phyloP scores from a whole-genome alignment of 2,329 filamentous ascomycete genomes.

The Huntiella decipiens region DNA sequence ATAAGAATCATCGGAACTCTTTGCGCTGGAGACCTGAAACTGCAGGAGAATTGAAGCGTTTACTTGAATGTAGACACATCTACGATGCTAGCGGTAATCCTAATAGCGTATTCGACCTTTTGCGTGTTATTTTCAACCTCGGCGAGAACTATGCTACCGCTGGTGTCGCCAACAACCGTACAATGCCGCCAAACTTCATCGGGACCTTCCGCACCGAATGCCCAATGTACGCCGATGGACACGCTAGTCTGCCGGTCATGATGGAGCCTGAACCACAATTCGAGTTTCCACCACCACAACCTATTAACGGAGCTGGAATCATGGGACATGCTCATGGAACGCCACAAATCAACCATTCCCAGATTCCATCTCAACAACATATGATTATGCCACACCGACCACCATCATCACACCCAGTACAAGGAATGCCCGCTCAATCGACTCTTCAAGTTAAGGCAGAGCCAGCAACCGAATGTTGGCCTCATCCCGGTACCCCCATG shows the following conservation, averaged over 20 bases:
- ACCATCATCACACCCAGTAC: slow-evolving; percentile 9
- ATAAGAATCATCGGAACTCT: slow-evolving; percentile 23
- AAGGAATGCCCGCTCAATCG: not conserved
- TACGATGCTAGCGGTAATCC: slow-evolving; percentile 19
- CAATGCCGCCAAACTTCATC: slow-evolving; percentile 9
- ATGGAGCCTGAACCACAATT: slow-evolving; percentile 6
- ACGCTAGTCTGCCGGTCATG: slow-evolving; percentile 4
- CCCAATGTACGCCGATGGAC: slow-evolving; percentile 10
- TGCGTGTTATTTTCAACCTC: slow-evolving; percentile 25
- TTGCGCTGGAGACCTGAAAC: slow-evolving; percentile 24
- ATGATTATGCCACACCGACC: slow-evolving; percentile 6
- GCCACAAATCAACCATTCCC: slow-evolving; percentile 1
- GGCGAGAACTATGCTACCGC: slow-evolving; percentile 17
- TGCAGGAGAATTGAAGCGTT: slow-evolving; percentile 25
- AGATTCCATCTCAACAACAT: slow-evolving; percentile 1
- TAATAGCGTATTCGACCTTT: slow-evolving; percentile 16
- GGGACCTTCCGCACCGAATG: slow-evolving; percentile 13
- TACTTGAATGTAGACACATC: slow-evolving; percentile 26
- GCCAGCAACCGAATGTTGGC: slow-evolving; percentile 14
- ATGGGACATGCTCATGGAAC: not conserved
- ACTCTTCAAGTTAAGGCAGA: slow-evolving; percentile 6
- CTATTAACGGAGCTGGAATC: not conserved
- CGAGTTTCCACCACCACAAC: slow-evolving; percentile 5
- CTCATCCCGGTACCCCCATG: slow-evolving; percentile 25
- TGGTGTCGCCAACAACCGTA: slow-evolving; percentile 17